phyloP scores from a whole-genome alignment of 2,329 filamentous ascomycete species.

The Shiraia bambusicola region DNA sequence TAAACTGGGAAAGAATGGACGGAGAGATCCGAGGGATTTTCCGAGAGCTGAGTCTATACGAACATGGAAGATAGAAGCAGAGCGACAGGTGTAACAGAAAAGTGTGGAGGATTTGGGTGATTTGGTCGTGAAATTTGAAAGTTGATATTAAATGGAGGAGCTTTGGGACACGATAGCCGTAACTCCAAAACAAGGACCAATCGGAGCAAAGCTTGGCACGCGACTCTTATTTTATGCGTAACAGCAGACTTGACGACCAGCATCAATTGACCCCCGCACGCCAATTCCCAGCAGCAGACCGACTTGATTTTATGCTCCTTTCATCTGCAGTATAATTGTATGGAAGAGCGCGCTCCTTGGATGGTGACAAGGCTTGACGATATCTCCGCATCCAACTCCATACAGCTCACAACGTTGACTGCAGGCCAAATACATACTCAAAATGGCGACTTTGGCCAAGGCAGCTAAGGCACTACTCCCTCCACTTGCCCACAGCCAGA shows the following conservation, averaged over 20 bases:
- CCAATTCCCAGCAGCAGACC: background rate
- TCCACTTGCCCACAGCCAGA: slow-evolving; percentile 30
- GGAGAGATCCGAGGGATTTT: slow-evolving; percentile 17
- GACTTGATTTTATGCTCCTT: slow-evolving; percentile 27
- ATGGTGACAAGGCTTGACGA: slow-evolving; percentile 10
- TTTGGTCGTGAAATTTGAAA: slow-evolving; percentile 12
- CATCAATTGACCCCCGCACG: slow-evolving; percentile 13
- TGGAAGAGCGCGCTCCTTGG: slow-evolving; percentile 11
- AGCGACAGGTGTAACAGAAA: slow-evolving; percentile 7
- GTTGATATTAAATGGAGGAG: slow-evolving; percentile 12
- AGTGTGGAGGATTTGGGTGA: background rate
- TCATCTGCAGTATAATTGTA: background rate
- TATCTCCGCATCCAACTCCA: slow-evolving; percentile 14
- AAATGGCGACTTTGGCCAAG: slow-evolving; percentile 26
- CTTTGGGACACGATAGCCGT: slow-evolving; percentile 33
- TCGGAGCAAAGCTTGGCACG: slow-evolving; percentile 32
- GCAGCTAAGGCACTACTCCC: slow-evolving; percentile 26
- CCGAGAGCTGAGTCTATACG: slow-evolving; percentile 15
- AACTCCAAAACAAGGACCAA: slow-evolving; percentile 24
- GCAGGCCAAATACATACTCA: slow-evolving; percentile 3
- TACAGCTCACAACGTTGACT: slow-evolving; percentile 6
- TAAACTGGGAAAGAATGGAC: slow-evolving; percentile 21
- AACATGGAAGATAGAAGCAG: slow-evolving; percentile 5
- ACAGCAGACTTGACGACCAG: slow-evolving; percentile 7
- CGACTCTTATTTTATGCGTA: slow-evolving; percentile 25